Conservation (phyloP, 2,329 filamentous ascomycete species). For the Fusarium oligoseptatum region DNA sequence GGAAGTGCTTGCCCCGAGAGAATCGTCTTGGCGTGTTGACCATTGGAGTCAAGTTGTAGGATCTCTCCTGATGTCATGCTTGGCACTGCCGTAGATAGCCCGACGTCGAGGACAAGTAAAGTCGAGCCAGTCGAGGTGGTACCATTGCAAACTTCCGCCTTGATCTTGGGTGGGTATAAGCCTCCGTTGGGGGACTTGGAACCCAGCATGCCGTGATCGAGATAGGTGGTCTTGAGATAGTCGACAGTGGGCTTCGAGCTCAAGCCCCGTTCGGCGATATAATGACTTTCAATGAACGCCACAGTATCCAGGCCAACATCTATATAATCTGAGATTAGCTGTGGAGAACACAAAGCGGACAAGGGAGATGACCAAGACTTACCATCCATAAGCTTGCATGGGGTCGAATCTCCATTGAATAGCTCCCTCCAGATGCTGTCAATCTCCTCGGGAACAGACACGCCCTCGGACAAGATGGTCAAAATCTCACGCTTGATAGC, state of each 20-base stretch:
- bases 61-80: not conserved
- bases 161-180: not conserved
- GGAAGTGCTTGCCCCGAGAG: not conserved
- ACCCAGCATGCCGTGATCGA: not conserved
- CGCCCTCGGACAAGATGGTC: not conserved
- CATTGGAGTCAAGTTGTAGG: not conserved
- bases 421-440: not conserved
- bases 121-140: not conserved
- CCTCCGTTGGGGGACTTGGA: not conserved
- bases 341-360: rapidly evolving
- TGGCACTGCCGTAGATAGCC: not conserved
- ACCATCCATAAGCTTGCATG: not conserved
- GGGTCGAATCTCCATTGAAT: not conserved
- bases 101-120: not conserved
- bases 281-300: not conserved
- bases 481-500: not conserved
- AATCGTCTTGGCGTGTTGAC: not conserved
- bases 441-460: not conserved
- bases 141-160: not conserved
- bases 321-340: not conserved
- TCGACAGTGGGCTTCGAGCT: not conserved
- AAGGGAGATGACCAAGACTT: not conserved
- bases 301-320: not conserved
- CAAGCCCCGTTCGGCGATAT: not conserved
- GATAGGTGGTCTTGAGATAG: not conserved